These are phyloP conservation scores for Prototheca cutis DNA, from an alignment of 163 green algal species.

Conservation along the genomic window DNA sequence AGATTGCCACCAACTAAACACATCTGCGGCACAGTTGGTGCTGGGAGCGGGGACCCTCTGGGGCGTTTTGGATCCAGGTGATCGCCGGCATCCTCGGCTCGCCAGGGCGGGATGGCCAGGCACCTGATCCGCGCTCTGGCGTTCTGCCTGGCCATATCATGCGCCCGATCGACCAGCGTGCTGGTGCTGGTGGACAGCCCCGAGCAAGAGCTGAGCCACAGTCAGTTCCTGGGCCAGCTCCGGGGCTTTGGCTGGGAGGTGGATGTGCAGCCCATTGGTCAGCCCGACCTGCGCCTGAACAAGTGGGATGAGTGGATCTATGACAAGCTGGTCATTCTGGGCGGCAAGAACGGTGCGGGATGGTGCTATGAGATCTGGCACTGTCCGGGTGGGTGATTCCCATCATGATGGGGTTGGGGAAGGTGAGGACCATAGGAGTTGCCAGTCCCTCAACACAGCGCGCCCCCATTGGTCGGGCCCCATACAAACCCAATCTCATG, in stretches of 20 bases:
- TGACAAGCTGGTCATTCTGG: constrained; percentile 61
- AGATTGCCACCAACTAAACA: too few species aligned
- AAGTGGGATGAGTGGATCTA: constrained; percentile 65
- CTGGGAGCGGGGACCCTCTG: too few species aligned
- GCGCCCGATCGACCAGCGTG: constrained; percentile 12
- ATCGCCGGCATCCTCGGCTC: neutral
- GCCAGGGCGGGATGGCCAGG: neutral
- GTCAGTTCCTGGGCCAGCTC: constrained; percentile 38
- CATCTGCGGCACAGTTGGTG: too few species aligned
- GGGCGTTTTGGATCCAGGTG: neutral
- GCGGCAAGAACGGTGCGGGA: constrained; percentile 32
- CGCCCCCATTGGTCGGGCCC: too few species aligned
- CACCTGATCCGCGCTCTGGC: neutral
- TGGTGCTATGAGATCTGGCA: too few species aligned
- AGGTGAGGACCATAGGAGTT: too few species aligned
- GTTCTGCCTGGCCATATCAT: neutral
- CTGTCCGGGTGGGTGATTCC: too few species aligned
- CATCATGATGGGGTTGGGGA: too few species aligned
- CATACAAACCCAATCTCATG: too few species aligned
- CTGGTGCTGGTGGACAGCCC: constrained; percentile 43
- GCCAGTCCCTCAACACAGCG: too few species aligned
- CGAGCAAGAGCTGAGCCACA: constrained; percentile 31
- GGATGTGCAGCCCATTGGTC: constrained; percentile 28
- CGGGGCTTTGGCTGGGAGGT: constrained; percentile 29
- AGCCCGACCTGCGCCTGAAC: constrained; percentile 42